Evolutionary conservation across 768 basidiomycete genomes (phyloP), one percentile per base, ranked within the genome.

Genomic region (Paxillus rubicundulus): DNA sequence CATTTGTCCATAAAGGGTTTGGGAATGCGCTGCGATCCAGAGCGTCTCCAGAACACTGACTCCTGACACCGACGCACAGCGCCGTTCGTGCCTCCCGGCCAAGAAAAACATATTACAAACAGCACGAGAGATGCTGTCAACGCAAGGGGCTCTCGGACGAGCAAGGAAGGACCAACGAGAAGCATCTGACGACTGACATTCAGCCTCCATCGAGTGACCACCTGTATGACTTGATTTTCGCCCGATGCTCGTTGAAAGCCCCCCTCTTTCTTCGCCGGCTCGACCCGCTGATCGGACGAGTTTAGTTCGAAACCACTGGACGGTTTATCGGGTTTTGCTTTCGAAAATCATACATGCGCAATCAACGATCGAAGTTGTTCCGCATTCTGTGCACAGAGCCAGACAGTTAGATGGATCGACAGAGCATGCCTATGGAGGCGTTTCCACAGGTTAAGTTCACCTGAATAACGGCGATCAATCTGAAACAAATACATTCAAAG

Each of bases 11-110:
- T 24, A 20, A 1, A 61, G 9, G n/a, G 37, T 20, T 14, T 30
- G 28, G 2, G 60, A 56, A 17, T 55, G 51, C 7, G 17, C 39
- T 34, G 37, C 40, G 32, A 57, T 5, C 59, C 59, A 61, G 1
- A 61, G 42, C 0, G 30, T 44, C 40, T 61, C 59, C 24, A 61
- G n/a, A 13, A 61, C 43, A 45, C 59, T 56, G 6, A 49, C 10
- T 17, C 54, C 36, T 28, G 40, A 44, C 10, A 60, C 49, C 9
- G 33, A 9, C 9, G n/a, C 0, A 0, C 38, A 28, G 2, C 9
- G 2, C 18, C 24, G 24, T 4, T 4, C 12, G 30, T 28, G 28
- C 7, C 43, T n/a, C 2, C 38, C 12, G 14, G 40, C 40, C 0
- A 61, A 4, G 13, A 7, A 43, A 2, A 58, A n/a, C 1, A 16